Evolutionary conservation across 768 basidiomycete genomes (phyloP).

Genomic region (Trametes punicea): DNA sequence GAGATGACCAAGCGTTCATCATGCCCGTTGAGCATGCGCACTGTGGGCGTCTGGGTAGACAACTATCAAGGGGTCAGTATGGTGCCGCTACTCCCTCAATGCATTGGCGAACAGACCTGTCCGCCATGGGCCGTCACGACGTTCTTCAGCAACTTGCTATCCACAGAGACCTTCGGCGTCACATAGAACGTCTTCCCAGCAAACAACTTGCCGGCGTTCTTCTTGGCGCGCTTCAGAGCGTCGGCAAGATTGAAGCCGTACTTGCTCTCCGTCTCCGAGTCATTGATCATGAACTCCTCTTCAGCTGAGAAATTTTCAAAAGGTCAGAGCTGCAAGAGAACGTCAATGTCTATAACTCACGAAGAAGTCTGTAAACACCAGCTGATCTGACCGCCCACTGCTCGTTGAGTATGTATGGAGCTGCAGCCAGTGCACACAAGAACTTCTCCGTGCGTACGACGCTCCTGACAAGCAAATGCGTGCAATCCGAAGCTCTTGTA

Average conservation of each 20-base stretch:
- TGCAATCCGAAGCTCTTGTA: constrained; percentile 62
- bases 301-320: constrained; percentile 47
- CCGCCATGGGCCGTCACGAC: constrained; percentile 73
- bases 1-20: constrained; percentile 61
- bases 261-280: constrained; percentile 61
- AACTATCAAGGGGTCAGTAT: constrained; percentile 31
- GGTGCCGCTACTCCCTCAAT: neutral
- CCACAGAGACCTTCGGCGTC: constrained; percentile 60
- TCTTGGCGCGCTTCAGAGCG: constrained; percentile 56
- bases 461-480: constrained; percentile 68
- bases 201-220: constrained; percentile 53
- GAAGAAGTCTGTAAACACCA: constrained; percentile 52
- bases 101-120: constrained; percentile 42
- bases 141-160: constrained; percentile 59
- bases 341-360: constrained; percentile 41
- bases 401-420: constrained; percentile 58
- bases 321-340: neutral
- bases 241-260: constrained; percentile 62
- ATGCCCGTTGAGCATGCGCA: constrained; percentile 50
- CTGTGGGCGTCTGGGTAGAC: constrained; percentile 48
- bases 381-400: constrained; percentile 68
- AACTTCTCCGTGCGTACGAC: constrained; percentile 88
- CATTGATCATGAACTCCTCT: constrained; percentile 53
- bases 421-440: constrained; percentile 65
- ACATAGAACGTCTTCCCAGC: constrained; percentile 69